Conservation (phyloP, 2,329 filamentous ascomycete genomes). For the Microcyclosporella mali region DNA sequence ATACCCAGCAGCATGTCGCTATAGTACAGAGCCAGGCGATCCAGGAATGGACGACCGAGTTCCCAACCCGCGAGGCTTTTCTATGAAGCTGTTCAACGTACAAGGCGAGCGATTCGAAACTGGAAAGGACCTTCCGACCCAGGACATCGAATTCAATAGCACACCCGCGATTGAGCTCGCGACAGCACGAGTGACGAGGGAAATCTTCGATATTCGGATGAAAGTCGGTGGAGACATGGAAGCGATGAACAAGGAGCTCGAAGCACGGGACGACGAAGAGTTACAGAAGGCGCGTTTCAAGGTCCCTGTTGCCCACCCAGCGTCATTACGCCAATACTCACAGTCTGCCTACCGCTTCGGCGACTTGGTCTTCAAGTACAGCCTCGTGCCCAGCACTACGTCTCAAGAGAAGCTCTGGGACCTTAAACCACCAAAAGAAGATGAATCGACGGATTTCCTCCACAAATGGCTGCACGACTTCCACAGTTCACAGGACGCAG, state of each 20-base stretch:
- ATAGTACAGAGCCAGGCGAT: constrained; percentile 31
- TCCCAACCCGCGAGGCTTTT: constrained; percentile 43
- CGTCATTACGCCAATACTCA: constrained; percentile 38
- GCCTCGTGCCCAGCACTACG: constrained; percentile 38
- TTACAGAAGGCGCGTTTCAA: constrained; percentile 38
- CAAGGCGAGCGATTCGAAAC: constrained; percentile 34
- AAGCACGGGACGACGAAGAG: constrained; percentile 33
- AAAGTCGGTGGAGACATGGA: constrained; percentile 34
- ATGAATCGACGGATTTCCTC: constrained; percentile 33
- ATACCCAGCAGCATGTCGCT: constrained; percentile 34
- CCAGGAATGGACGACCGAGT: constrained; percentile 36
- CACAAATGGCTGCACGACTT: constrained; percentile 38
- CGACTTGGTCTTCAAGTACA: constrained; percentile 44
- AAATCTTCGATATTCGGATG: constrained; percentile 15
- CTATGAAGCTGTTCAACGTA: constrained; percentile 48
- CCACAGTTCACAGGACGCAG: constrained; percentile 35
- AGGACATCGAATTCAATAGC: constrained; percentile 47
- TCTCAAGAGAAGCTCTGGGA: constrained; percentile 38
- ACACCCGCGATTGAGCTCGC: constrained; percentile 42
- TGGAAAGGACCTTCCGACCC: constrained; percentile 33
- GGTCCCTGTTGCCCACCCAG: constrained; percentile 37
- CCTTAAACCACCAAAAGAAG: constrained; percentile 29
- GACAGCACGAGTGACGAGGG: too few species aligned
- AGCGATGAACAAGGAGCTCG: constrained; percentile 39
- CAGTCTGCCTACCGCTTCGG: constrained; percentile 46